Evolutionary conservation across 176 grass and related monocot species (phyloP).

Genomic region (Tillandsia leiboldiana): DNA sequence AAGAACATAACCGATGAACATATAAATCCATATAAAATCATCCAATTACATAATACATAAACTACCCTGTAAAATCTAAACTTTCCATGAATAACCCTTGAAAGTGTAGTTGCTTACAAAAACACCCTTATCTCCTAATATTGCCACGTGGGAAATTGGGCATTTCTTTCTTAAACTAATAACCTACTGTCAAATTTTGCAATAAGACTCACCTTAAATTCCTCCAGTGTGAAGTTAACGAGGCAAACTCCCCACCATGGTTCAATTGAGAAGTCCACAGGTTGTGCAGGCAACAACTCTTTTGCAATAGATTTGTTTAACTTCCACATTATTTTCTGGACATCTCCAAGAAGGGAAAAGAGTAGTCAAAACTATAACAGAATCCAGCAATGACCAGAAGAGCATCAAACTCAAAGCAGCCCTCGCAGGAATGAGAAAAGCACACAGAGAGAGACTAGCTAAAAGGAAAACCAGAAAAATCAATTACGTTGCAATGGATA

Average conservation of each 20-base stretch:
- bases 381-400: constrained; percentile 1
- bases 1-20: too few relatives aligned
- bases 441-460: too few relatives aligned
- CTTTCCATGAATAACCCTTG: too few relatives aligned
- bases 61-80: too few relatives aligned
- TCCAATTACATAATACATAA: too few relatives aligned
- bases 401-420: too few relatives aligned
- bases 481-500: too few relatives aligned
- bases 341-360: constrained; percentile 21
- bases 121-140: not conserved
- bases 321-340: constrained; percentile 99
- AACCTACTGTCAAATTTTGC: not conserved
- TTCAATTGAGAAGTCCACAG: constrained; percentile 74
- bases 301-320: constrained; percentile 98
- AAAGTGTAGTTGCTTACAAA: too few relatives aligned
- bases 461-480: too few relatives aligned
- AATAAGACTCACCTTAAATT: constrained; percentile 75
- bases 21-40: too few relatives aligned
- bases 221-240: constrained; percentile 97
- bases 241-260: constrained; percentile 99
- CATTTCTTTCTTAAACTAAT: not conserved
- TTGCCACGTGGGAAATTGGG: not conserved
- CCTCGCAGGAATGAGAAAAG: too few relatives aligned
- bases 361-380: constrained; percentile 17
- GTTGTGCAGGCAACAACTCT: constrained; percentile 87